Evolutionary conservation across 2,329 filamentous ascomycete species (phyloP).

Genomic region (Pseudogymnoascus sp.): DNA sequence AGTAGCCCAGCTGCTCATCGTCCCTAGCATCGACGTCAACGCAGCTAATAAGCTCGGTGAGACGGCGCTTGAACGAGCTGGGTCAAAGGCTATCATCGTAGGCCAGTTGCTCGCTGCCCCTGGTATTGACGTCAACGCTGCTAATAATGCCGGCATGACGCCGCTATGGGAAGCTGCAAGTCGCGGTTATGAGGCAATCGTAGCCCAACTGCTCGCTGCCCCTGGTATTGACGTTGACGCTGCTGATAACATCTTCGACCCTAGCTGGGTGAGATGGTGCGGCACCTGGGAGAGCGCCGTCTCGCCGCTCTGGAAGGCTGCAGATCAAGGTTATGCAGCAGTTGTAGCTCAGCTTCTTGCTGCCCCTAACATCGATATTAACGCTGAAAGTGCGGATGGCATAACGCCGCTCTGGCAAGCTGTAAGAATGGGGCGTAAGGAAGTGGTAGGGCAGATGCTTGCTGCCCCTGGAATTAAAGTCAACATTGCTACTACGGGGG

Average conservation of each 20-base stretch:
- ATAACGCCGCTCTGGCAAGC: neutral
- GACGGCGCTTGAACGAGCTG: no score
- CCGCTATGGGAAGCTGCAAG: neutral
- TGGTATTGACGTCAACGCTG: neutral
- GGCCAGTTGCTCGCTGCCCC: neutral
- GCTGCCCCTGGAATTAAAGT: neutral
- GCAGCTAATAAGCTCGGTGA: neutral
- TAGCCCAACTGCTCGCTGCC: neutral
- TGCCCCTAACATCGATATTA: neutral
- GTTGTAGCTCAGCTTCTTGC: neutral
- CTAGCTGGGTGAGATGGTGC: no score
- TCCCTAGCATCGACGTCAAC: neutral
- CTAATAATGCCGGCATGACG: neutral
- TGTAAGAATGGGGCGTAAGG: neutral
- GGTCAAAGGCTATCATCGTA: neutral
- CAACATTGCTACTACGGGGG: neutral
- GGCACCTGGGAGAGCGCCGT: no score
- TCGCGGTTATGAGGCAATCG: no score
- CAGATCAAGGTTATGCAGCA: neutral
- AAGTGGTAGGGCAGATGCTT: neutral
- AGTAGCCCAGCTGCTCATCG: neutral
- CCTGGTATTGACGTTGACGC: neutral
- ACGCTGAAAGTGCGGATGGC: no score
- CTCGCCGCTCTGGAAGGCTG: no score
- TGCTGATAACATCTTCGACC: neutral